Base-by-base conservation (phyloP, 2,329 filamentous ascomycete species). In the Neopestalotiopsis clavispora region DNA sequence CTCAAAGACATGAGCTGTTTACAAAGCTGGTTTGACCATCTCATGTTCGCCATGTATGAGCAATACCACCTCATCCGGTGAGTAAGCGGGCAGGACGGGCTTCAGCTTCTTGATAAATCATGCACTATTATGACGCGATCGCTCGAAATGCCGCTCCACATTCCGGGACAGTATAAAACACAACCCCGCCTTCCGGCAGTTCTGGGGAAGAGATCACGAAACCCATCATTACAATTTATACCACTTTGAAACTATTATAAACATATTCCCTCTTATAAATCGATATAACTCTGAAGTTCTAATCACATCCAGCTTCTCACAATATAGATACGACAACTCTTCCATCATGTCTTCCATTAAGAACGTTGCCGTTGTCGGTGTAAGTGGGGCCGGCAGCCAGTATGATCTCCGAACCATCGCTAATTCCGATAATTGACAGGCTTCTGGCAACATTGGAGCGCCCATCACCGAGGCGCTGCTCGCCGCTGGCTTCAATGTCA, bases 401-500 rank as follows among this genome's bases (percentile, higher is more conserved):
- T 30, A 65, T 49, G 17, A 28, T 52, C 42, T 45, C n/a, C n/a
- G 59, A 28, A 62, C 1, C 28, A 38, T 14, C 23, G 23, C 52
- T 59, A 12, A 67, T 20, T 1, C 45, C 6, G n/a, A 60, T 7
- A 3, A 28, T 7, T 5, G 14, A 13, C 59, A 79, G 78, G 78
- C 72, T 1, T 78, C 78, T 9, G 79, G 78, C n/a, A 77, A 74
- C 59, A 58, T 80, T 3, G 78, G 79, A 7, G 72, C 66, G 34
- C 72, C 73, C 6, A 67, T 76, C 23, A 73, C 77, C 13, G 66
- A 71, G 17, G 78, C 74, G 30, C 77, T 80, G 14, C 60, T 77
- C 23, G 71, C 74, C 6, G 77, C 77, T n/a, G 74, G 73, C 12
- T 80, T 88, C 80, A 81, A 81, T 20, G 80, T 87, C 69, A 86